A percentile compares a stretch with the other conserved stretches of the same genome.
Evolutionary conservation across 2,329 filamentous ascomycete genomes (phyloP).

Genomic region (Fusarium protoensiforme): DNA sequence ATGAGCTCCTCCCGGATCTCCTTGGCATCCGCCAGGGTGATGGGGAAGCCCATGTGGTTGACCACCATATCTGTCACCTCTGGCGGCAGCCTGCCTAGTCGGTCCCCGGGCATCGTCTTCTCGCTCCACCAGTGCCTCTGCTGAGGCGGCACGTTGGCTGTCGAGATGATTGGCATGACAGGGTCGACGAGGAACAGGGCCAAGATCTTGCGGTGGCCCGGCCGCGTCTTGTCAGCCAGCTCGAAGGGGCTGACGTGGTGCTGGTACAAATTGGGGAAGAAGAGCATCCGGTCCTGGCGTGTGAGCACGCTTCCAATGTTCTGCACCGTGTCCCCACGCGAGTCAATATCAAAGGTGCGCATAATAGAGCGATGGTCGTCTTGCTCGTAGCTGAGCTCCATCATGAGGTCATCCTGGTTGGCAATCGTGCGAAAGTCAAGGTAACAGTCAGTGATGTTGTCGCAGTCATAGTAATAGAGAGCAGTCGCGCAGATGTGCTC

Average conservation of each 20-base stretch:
- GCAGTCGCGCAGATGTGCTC: conserved; percentile 73
- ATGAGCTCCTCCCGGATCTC: conserved; percentile 24
- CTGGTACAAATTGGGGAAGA: conserved; percentile 66
- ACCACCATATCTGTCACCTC: conserved; percentile 29
- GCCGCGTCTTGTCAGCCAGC: conserved; percentile 61
- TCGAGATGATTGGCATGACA: conserved; percentile 54
- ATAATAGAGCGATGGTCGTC: conserved; percentile 48
- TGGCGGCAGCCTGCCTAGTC: conserved; percentile 21
- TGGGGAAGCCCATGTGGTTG: conserved; percentile 28
- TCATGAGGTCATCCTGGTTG: conserved; percentile 43
- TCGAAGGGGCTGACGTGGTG: conserved; percentile 63
- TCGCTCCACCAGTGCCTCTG: conserved; percentile 52
- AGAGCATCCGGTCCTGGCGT: conserved; percentile 59
- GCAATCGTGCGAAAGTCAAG: conserved; percentile 62
- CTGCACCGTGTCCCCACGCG: conserved; percentile 39
- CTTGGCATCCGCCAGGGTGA: conserved; percentile 25
- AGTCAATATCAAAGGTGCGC: conserved; percentile 49
- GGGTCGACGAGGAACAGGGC: conserved; percentile 72
- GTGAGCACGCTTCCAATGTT: conserved; percentile 60
- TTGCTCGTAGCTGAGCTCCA: conserved; percentile 45
- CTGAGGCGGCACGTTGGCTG: conserved; percentile 58
- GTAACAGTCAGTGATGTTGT: conserved; percentile 66
- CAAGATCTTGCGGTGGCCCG: conserved; percentile 69
- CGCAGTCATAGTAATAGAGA: conserved; percentile 69
- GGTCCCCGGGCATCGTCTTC: not conserved